Evolutionary conservation across 495 filamentous ascomycete species (phyloP).

Genomic region (Aspergillus nanangensis): DNA sequence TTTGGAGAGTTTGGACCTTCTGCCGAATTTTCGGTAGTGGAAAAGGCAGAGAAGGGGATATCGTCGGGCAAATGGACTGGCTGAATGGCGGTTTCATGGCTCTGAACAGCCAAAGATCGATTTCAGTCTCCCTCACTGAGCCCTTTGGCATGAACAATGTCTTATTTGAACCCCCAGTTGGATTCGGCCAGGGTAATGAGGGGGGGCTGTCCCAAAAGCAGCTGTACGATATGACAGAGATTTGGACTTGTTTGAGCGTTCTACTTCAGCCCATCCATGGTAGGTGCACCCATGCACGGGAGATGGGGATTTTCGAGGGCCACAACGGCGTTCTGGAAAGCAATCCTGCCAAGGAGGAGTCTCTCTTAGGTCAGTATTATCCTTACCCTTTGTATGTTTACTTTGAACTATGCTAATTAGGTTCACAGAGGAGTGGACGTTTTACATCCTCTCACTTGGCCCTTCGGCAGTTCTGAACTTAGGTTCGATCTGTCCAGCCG

Average conservation of each 20-base stretch:
- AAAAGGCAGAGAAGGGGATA: conserved; percentile 56
- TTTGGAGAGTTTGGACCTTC: conserved; percentile 69
- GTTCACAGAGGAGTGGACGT: conserved; percentile 59
- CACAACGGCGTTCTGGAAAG: conserved; percentile 38
- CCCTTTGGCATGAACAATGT: conserved; percentile 49
- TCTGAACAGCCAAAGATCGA: conserved; percentile 26
- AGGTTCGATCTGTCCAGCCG: conserved; percentile 40
- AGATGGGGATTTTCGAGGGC: conserved; percentile 52
- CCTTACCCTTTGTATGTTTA: too few species aligned
- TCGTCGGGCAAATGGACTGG: conserved; percentile 63
- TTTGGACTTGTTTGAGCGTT: conserved; percentile 60
- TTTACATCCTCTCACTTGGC: conserved; percentile 56
- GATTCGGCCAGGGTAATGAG: conserved; percentile 56
- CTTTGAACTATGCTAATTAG: not conserved
- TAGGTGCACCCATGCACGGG: conserved; percentile 49
- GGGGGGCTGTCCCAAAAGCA: conserved; percentile 51
- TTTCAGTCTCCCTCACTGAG: conserved; percentile 32
- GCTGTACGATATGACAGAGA: conserved; percentile 62
- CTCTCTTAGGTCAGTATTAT: conserved; percentile 51
- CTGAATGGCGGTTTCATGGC: conserved; percentile 53
- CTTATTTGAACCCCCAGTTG: conserved; percentile 51
- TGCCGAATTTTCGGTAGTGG: conserved; percentile 61
- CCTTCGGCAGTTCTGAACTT: conserved; percentile 53
- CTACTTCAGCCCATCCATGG: conserved; percentile 56
- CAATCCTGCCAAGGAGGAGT: conserved; percentile 50